Evolutionary conservation across 495 filamentous ascomycete species (phyloP), one percentile per base, ranked within the genome.

Genomic region (Parathielavia appendiculata): DNA sequence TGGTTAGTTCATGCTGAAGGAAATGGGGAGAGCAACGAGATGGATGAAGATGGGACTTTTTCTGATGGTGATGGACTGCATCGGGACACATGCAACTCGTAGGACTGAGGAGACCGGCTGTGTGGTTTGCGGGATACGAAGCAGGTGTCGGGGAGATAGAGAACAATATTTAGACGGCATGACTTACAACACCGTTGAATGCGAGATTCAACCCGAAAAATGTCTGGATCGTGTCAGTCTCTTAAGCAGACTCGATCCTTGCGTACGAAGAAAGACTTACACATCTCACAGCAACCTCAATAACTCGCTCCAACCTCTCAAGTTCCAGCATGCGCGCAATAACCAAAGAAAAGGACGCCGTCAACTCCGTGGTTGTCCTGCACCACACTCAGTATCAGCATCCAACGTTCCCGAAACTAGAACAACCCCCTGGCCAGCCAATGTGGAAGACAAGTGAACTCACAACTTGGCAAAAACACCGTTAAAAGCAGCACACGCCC

Each of bases 391-490:
- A 23, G 38, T 8, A 22, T 52, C 30, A 45, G 39, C 41, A 30
- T n/a, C 50, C 11, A n/a, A 23, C 26, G 2, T 9, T 34, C 5
- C 20, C 35, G 40, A 49, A 8, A 2, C 22, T 5, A 40, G 5
- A 39, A 50, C 47, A 7, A 39, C 17, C 32, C n/a, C 19, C 50
- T 11, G 19, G 13, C 14, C 39, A 4, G 19, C 1, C 7, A 8
- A 1, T 26, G 22, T 7, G 11, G 22, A 11, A 47, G 30, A 13
- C 12, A 30, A 14, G 4, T 14, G 8, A 53, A 75, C 81, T 66
- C 79, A 95, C 90, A 98, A 76, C 71, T 97, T 98, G 0, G 93
- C 93, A 75, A 97, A 98, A 23, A 96, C 87, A 34, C 93, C 92
- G 65, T 98, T 98, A 63, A 93, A 83, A 38, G 91, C 90, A 14